Base-by-base conservation (phyloP, 2,329 filamentous ascomycete species). In the Ophiostoma ulmi region DNA sequence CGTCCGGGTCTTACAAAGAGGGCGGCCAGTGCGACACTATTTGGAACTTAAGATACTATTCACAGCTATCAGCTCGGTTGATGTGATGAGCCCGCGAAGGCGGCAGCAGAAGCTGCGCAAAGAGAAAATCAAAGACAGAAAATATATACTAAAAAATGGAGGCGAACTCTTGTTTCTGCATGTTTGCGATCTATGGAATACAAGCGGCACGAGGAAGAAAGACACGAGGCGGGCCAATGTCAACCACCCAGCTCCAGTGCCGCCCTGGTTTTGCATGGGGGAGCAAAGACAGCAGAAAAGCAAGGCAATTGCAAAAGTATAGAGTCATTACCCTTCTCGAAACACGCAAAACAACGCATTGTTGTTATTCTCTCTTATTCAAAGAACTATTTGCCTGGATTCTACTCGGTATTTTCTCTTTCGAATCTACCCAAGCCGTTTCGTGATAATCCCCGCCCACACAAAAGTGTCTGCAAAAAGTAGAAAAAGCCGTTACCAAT, bases 1-100 rank as follows among this genome's bases (percentile, higher is more conserved):
- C 68, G 38, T 44, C 64, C 48, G 63, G 58, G 70, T 71, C 70
- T 69, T 48, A 67, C 67, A 69, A 65, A 36, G 61, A 69, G 67
- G 70, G 52, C 61, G 58, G 6, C 41, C 13, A 41, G 39, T 38
- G 63, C 35, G 36, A 39, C 36, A 38, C 55, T 35, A 11, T 17
- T 31, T 31, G 38, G 31, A 31, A 31, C 38, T 11, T 39, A n/a
- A n/a, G n/a, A n/a, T n/a, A 5, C 10, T 39, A 17, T 5, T 58
- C 5, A 48, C 58, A 63, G 58, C 58, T 63, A 63, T 31, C 52
- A 26, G 58, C 22, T 31, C 22, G 26, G 58, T 63, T 63, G 58
- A 26, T 63, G 58, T 63, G 58, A 63, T 35, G 58, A 63, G 58
- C 26, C 58, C 22, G 44, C 44, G 35, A 58, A 8, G 52, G 52